Percentiles rank a stretch among this genome's conserved stretches.
These are phyloP conservation scores for Entomortierella parvispora DNA, from an alignment of 192 early-diverging fungal genomes.

Conservation along the genomic window DNA sequence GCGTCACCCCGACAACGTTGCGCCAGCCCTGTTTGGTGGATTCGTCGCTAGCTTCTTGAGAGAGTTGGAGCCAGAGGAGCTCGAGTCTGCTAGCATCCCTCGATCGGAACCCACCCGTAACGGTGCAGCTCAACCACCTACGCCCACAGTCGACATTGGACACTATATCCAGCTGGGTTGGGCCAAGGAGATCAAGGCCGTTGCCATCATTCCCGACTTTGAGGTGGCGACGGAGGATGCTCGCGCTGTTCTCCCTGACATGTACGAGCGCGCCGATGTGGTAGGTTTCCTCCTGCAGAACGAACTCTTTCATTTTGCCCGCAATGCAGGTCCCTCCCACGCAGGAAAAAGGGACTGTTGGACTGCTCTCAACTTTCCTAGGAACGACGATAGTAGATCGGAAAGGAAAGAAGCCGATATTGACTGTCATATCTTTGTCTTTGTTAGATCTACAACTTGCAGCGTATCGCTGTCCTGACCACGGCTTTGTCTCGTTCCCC, in stretches of 20 bases:
- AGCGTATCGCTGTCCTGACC: constrained; percentile 92
- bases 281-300: constrained; percentile 55
- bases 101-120: constrained; percentile 55
- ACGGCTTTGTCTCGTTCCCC: constrained; percentile 78
- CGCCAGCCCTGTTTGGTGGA: constrained; percentile 93
- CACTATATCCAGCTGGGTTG: constrained; percentile 76
- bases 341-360: too few species aligned
- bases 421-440: not conserved
- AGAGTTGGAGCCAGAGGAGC: constrained; percentile 60
- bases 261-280: constrained; percentile 84
- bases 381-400: too few species aligned
- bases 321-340: too few species aligned
- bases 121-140: constrained; percentile 52
- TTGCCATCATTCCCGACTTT: constrained; percentile 90
- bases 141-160: constrained; percentile 73
- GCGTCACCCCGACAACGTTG: constrained; percentile 98
- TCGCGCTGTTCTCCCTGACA: constrained; percentile 81
- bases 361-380: too few species aligned
- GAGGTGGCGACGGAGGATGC: constrained; percentile 94
- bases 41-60: constrained; percentile 90
- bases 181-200: constrained; percentile 74
- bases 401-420: too few species aligned
- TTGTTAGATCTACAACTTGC: constrained; percentile 85
- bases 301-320: not conserved
- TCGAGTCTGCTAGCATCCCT: constrained; percentile 56